Evolutionary conservation across 176 grass and related monocot species (phyloP), one percentile per base, ranked within the genome.

Genomic region (Oropetium thomaeum): DNA sequence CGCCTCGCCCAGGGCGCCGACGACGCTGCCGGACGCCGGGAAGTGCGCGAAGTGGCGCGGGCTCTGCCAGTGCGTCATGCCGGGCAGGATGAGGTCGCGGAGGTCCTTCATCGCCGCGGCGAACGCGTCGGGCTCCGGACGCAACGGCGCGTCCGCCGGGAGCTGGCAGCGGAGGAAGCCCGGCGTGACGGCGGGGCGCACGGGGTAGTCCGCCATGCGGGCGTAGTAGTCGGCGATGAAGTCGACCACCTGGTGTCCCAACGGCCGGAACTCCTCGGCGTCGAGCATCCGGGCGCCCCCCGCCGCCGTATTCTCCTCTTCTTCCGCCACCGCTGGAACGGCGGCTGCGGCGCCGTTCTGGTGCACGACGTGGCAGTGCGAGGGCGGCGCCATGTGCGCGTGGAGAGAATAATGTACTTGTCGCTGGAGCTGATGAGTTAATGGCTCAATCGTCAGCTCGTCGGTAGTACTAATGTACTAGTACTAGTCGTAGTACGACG

Each of bases 61-160:
- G 79, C 88, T 90, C 70, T 90, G 88, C 88, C 88, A 90, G 75
- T 90, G 88, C 25, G 88, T 90, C 35, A 90, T 37, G 8, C 83
- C 75, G 0, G 88, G 88, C 17, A 90, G 43, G 49, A 90, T 60
- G 38, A 83, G 47, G n/a, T 76, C 29, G 37, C 25, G 69, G 8
- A 90, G 39, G 48, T 90, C 83, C 20, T 14, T 2, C 5, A 90
- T 32, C 15, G 84, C 84, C 5, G 75, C 59, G 13, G 59, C 58
- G 23, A 86, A 59, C 39, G 61, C 83, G 39, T 73, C 76, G 30
- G 80, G 76, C 71, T 58, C 51, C n/a, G 81, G 84, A 1, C 42
- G 52, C 11, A 9, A 16, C 34, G 89, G 89, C 10, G 76, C 53
- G 2, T 48, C 52, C 10, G 4, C 16, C 2, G 84, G 81, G 23